Evolutionary conservation across 129 eudicot species (phyloP), one percentile per base, ranked within the genome.

Genomic region (Flaveria robusta): DNA sequence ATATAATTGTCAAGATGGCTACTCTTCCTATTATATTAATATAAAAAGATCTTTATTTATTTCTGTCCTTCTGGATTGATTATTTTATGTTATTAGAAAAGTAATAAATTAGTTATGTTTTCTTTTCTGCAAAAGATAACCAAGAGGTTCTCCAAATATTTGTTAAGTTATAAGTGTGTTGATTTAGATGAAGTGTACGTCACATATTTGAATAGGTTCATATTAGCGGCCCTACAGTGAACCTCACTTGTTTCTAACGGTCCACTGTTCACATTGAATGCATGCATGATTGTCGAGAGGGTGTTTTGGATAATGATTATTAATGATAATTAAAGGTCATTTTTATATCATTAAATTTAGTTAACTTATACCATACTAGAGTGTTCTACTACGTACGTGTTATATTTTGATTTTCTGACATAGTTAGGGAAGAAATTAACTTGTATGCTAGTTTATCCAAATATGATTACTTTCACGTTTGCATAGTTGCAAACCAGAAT

Each of bases 141-240:
- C 78, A 71, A 66, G 49, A 39, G 83, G 83, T 79, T 79, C 23
- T 63, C 84, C 75, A 80, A 80, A 80, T 74, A 74, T 67, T 73
- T 80, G 79, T 73, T 43, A 66, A 74, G 64, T 74, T 63, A 71
- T 67, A 68, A 29, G 56, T 76, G 54, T 76, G n/a, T 55, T 76
- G 56, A 34, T 76, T 76, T 66, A 66, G 80, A 80, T 80, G 84
- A 80, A 80, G 84, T 80, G 84, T 80, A 80, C 79, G 84, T 64
- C 64, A 80, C 49, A 79, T 80, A 74, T 80, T 80, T 80, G 84
- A 80, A 80, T 68, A 63, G 27, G 70, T 66, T 54, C 31, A 74
- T 55, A 27, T 66, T 55, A 29, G 69, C 42, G 83, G 79, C 70
- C 79, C 79, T 65, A 80, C 79, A 73, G 45, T 65, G 29, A 27